Base-by-base conservation (phyloP, 2,329 filamentous ascomycete genomes). In the Cercospora zeae-maydis region DNA sequence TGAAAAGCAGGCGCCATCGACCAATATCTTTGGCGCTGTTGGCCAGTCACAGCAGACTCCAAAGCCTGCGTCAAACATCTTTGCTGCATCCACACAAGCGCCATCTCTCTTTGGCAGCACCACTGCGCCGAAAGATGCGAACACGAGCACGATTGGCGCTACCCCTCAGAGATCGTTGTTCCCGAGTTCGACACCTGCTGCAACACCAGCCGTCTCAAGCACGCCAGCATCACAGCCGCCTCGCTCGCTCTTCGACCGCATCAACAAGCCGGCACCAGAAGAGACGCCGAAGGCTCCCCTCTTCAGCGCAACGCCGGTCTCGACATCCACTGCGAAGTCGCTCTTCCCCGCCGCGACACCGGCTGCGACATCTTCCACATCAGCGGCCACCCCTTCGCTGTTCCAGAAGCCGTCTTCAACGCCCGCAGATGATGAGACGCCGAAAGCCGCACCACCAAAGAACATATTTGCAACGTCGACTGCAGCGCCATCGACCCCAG, bases 81-180 rank as follows among this genome's bases (percentile, higher is more conserved):
- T 58, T 51, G 39, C 16, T 13, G n/a, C 30, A 33, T 51, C 56
- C 16, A 31, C 63, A 39, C 55, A 59, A 30, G 31, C 53, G 4
- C 54, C 57, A 10, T 52, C 61, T 37, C 27, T 66, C 14, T 65
- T 65, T 58, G 53, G 53, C 49, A 42, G 58, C 19, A 62, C 36
- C 49, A 45, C 58, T 7, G 47, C 57, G 37, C 66, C 70, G 42
- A 66, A 72, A 36, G 67, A 72, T 56, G 69, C 69, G 21, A 69
- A 67, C 39, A 72, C 70, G 70, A 60, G 62, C n/a, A 73, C 66
- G 13, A 67, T 70, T 6, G 60, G 61, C 34, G 68, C 58, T 31
- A 70, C 66, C 51, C 66, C 69, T 37, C 68, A 69, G 31, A 70
- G 69, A 60, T 53, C 56, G 57, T 34, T 64, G 19, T 59, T 63